Conservation (phyloP, 495 filamentous ascomycete species). For the Aeminium ludgeri region DNA sequence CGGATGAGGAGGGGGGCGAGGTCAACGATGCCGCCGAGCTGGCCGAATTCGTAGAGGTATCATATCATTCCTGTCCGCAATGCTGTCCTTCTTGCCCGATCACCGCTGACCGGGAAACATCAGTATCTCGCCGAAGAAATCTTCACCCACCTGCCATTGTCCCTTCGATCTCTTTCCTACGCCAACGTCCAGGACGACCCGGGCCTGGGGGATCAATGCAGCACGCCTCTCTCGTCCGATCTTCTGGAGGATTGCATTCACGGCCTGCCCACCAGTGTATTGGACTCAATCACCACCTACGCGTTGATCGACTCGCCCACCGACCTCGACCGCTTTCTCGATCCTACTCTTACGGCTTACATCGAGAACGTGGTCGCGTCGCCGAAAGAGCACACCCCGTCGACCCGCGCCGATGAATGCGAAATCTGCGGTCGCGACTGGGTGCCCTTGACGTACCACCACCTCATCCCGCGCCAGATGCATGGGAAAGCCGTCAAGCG, state of each 20-base stretch:
- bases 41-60: constrained; percentile 53
- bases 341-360: constrained; percentile 43
- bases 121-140: constrained; percentile 56
- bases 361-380: constrained; percentile 35
- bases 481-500: constrained; percentile 66
- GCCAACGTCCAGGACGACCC: constrained; percentile 33
- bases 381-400: constrained; percentile 36
- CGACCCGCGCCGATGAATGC: constrained; percentile 37
- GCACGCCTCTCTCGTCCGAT: constrained; percentile 31
- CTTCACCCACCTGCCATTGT: constrained; percentile 43
- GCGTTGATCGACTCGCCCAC: constrained; percentile 31
- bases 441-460: constrained; percentile 62
- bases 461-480: constrained; percentile 59
- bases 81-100: no score
- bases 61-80: constrained; percentile 3
- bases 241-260: constrained; percentile 28
- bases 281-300: constrained; percentile 49
- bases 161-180: constrained; percentile 46
- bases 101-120: neutral
- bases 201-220: constrained; percentile 32
- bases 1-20: constrained; percentile 8
- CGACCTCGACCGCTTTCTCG: constrained; percentile 38
- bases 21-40: constrained; percentile 44
- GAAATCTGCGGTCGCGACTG: constrained; percentile 69
- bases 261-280: constrained; percentile 32